phyloP scores from a whole-genome alignment of 305 asterid species.

The Ajuga reptans region DNA sequence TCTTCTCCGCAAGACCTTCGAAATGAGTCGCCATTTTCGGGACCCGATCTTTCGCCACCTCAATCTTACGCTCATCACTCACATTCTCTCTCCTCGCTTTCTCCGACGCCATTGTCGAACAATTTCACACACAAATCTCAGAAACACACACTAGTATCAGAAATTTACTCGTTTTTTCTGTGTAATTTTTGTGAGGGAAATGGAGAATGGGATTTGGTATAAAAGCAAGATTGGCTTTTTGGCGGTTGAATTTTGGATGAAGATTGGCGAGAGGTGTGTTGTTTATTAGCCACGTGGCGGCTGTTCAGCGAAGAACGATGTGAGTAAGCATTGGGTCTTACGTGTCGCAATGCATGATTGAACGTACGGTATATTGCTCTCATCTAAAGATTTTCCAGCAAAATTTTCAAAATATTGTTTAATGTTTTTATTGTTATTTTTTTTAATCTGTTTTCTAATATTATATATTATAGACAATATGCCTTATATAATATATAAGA shows the following conservation, averaged over 20 bases:
- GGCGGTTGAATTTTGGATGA: constrained; percentile 23
- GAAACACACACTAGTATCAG: background rate
- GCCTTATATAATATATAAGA: too few relatives aligned
- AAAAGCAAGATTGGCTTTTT: background rate
- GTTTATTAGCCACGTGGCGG: constrained; percentile 24
- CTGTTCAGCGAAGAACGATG: background rate
- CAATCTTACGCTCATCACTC: constrained; percentile 23
- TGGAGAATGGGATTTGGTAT: background rate
- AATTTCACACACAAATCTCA: background rate
- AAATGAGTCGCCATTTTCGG: constrained; percentile 56
- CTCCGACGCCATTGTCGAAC: constrained; percentile 44
- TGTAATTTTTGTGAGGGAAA: background rate
- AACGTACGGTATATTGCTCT: too few relatives aligned
- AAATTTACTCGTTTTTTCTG: background rate
- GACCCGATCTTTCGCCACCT: constrained; percentile 53
- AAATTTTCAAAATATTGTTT: too few relatives aligned
- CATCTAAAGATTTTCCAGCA: too few relatives aligned
- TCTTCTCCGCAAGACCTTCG: constrained; percentile 43
- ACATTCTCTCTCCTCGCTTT: constrained; percentile 41
- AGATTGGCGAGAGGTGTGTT: constrained; percentile 12
- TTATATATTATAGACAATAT: too few relatives aligned
- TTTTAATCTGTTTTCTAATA: too few relatives aligned
- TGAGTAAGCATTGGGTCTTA: constrained; percentile 25
- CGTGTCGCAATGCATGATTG: constrained; percentile 30
- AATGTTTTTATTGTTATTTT: too few relatives aligned